Evolutionary conservation across 192 early-diverging fungal genomes (phyloP).

Genomic region (Gryganskiella cystojenkinii): DNA sequence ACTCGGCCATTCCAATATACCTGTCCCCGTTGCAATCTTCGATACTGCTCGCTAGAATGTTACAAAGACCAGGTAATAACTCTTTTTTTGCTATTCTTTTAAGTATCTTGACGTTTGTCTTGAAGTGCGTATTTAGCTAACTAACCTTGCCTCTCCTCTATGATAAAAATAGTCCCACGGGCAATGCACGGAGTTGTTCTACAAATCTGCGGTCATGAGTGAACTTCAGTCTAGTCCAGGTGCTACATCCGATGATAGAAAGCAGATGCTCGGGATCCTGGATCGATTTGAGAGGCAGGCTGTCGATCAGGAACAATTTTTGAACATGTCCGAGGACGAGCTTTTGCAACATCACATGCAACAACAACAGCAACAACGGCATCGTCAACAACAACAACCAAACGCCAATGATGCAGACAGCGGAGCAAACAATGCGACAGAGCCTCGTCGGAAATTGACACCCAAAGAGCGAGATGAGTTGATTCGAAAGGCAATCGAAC

Average conservation of each 20-base stretch:
- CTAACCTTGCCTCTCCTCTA: background rate
- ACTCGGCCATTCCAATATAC: slow-evolving; percentile 67
- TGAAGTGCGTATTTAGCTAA: too few relatives aligned
- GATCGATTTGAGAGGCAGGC: slow-evolving; percentile 55
- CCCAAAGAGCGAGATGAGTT: slow-evolving; percentile 31
- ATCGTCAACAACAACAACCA: background rate
- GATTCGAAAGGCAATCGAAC: slow-evolving; percentile 34
- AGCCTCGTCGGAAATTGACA: slow-evolving; percentile 24
- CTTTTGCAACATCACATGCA: slow-evolving; percentile 15
- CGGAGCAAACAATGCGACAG: too few relatives aligned
- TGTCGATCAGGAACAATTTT: slow-evolving; percentile 37
- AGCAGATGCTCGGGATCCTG: slow-evolving; percentile 63
- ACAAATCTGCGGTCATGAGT: slow-evolving; percentile 63
- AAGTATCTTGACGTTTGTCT: background rate
- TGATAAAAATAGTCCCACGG: slow-evolving; percentile 57
- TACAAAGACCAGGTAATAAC: slow-evolving; percentile 73
- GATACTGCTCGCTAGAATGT: slow-evolving; percentile 72
- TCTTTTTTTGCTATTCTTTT: background rate
- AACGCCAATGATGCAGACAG: background rate
- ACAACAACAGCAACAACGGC: background rate
- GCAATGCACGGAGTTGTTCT: slow-evolving; percentile 70
- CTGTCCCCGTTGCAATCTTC: slow-evolving; percentile 74
- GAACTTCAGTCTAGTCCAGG: slow-evolving; percentile 60
- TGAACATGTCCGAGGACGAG: slow-evolving; percentile 49
- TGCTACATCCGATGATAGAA: slow-evolving; percentile 55